Base-by-base conservation (phyloP, 1,284 basidiomycete species). In the Puccinia triticina region DNA sequence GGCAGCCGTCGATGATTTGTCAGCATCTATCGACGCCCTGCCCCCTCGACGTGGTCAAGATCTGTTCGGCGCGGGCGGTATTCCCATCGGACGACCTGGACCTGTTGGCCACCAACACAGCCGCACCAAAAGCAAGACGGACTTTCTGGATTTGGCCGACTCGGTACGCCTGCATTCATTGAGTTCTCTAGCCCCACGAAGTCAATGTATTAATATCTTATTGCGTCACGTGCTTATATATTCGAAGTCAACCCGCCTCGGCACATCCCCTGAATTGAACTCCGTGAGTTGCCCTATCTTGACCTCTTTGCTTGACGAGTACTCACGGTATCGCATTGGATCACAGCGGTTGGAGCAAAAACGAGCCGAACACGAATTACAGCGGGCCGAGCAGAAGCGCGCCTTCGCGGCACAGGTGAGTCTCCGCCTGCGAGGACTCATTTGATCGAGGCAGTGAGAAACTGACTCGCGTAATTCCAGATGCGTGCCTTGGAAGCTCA, bases 331-430 rank as follows among this genome's bases (percentile, higher is more conserved):
- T 57, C 21, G 23, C 61, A 73, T 55, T 34, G 48, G 34, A 16
- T 57, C 40, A 84, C 88, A 96, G 93, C 92, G 93, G 84, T 91
- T 95, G 84, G 93, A 95, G 87, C 89, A 94, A 86, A 96, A 95
- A 87, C 93, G 94, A 85, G 88, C 93, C 84, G 94, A 96, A 87
- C 94, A 96, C 87, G 94, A 96, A 87, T 86, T 92, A 81, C 93
- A 94, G 88, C 93, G 94, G 84, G 88, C 89, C 67, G 88, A 93
- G 81, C 95, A 96, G 87, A 92, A 94, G 86, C 93, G 92, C 87
- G 88, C 93, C 85, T 96, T 97, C 87, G 95, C 96, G 88, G 93
- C 95, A 85, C 94, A 96, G 88, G 96, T 96, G 93, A 91, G 92
- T 11, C 93, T 93, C 1, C 92, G 92, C 16, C 93, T 92, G 4